Evolutionary conservation across 805 yeast species (phyloP).

Genomic region (Ogataea pini): DNA sequence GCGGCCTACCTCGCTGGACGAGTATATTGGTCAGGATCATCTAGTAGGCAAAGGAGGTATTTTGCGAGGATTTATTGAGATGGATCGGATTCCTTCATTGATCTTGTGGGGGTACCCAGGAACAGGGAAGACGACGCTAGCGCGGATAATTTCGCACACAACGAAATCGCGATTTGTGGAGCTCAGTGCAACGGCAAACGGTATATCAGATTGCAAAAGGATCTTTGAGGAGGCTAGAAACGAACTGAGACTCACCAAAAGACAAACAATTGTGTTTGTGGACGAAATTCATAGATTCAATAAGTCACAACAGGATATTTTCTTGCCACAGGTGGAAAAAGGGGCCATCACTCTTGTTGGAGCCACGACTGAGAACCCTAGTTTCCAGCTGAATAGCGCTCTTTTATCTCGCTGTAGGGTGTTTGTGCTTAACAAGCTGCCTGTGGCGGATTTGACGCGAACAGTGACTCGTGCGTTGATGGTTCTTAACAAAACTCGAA

Average conservation of each 20-base stretch:
- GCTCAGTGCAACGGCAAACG: conserved; percentile 79
- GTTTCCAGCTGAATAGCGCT: conserved; percentile 78
- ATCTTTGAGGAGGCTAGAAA: conserved; percentile 53
- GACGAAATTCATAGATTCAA: conserved; percentile 93
- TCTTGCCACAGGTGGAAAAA: conserved; percentile 79
- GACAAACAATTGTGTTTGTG: conserved; percentile 72
- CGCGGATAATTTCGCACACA: conserved; percentile 54
- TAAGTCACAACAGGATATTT: conserved; percentile 83
- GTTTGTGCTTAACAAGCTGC: conserved; percentile 62
- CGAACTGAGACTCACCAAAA: conserved; percentile 46
- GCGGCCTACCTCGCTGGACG: conserved; percentile 71
- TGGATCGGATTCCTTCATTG: conserved; percentile 78
- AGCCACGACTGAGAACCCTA: conserved; percentile 97
- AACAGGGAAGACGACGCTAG: conserved; percentile 85
- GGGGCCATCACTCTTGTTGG: conserved; percentile 85
- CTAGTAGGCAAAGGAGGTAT: conserved; percentile 67
- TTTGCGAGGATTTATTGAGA: conserved; percentile 60
- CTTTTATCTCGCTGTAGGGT: conserved; percentile 81
- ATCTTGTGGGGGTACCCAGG: conserved; percentile 97
- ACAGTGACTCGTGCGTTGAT: conserved; percentile 61
- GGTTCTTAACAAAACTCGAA: conserved; percentile 59
- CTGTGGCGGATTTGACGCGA: conserved; percentile 46
- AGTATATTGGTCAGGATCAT: conserved; percentile 85
- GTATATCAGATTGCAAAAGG: conserved; percentile 63
- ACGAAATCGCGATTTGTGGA: conserved; percentile 66